phyloP scores from a whole-genome alignment of 495 filamentous ascomycete genomes.

The Haplographium delicatum region DNA sequence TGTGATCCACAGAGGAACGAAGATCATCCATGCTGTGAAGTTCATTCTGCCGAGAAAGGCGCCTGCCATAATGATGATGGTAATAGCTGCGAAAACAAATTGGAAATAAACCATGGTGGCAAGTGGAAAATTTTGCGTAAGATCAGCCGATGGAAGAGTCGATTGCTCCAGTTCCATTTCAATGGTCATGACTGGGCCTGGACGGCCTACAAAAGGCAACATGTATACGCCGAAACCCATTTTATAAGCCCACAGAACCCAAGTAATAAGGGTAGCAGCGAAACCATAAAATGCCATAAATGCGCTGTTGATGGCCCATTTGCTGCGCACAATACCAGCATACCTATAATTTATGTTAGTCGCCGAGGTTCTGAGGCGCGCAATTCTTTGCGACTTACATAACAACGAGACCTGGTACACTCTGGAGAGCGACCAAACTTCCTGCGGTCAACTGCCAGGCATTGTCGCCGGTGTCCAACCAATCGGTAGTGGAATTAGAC shows the following conservation, averaged over 20 bases:
- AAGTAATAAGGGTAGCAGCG: conserved; percentile 46
- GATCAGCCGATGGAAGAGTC: conserved; percentile 37
- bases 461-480: conserved; percentile 43
- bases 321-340: conserved; percentile 50
- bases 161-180: conserved; percentile 43
- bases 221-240: conserved; percentile 47
- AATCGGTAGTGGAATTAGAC: conserved; percentile 6
- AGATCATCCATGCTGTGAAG: conserved; percentile 54
- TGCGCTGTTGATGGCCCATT: conserved; percentile 52
- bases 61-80: conserved; percentile 47
- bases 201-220: conserved; percentile 47
- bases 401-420: conserved; percentile 48
- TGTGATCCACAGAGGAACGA: conserved; percentile 52
- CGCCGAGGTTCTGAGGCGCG: too few relatives aligned
- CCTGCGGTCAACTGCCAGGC: conserved; percentile 56
- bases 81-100: conserved; percentile 56
- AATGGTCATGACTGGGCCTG: conserved; percentile 47
- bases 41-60: conserved; percentile 49
- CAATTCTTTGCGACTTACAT: conserved; percentile 19
- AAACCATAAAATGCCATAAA: conserved; percentile 58
- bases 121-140: conserved; percentile 38
- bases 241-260: conserved; percentile 54
- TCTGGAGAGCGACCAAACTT: conserved; percentile 47
- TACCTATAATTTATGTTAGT: conserved; percentile 25
- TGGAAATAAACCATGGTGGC: conserved; percentile 58